Evolutionary conservation across 1,284 basidiomycete genomes (phyloP).

Genomic region (Cryptococcus hybrid): DNA sequence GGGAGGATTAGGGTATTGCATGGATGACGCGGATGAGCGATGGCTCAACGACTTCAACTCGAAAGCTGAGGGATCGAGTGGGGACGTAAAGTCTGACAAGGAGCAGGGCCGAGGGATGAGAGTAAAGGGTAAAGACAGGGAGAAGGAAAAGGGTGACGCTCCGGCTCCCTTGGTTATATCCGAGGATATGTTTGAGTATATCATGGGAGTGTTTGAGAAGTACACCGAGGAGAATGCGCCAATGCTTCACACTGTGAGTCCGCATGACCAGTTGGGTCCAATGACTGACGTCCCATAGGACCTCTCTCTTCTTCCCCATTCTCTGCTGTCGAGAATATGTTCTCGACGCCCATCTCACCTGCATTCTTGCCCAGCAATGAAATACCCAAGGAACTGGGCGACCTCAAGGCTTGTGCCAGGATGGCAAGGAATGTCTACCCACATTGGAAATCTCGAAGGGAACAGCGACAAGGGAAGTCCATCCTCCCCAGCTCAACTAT

Average conservation of each 20-base stretch:
- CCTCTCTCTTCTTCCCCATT: slow-evolving; percentile 64
- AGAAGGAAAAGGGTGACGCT: slow-evolving; percentile 55
- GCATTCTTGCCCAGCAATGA: slow-evolving; percentile 63
- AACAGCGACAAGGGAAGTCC: slow-evolving; percentile 68
- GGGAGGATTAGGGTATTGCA: slow-evolving; percentile 64
- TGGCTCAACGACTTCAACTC: slow-evolving; percentile 94
- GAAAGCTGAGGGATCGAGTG: slow-evolving; percentile 76
- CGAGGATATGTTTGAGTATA: slow-evolving; percentile 90
- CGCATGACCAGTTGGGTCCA: not conserved
- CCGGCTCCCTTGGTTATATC: slow-evolving; percentile 58
- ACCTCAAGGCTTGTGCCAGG: slow-evolving; percentile 58
- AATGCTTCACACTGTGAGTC: slow-evolving; percentile 77
- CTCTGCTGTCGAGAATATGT: slow-evolving; percentile 71
- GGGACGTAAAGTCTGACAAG: slow-evolving; percentile 53
- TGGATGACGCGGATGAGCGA: slow-evolving; percentile 94
- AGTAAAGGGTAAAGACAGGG: slow-evolving; percentile 50
- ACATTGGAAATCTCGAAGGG: slow-evolving; percentile 75
- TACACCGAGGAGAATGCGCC: slow-evolving; percentile 85
- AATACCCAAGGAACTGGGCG: slow-evolving; percentile 63
- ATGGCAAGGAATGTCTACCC: slow-evolving; percentile 70
- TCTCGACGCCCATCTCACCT: slow-evolving; percentile 59
- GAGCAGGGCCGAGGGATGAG: slow-evolving; percentile 43
- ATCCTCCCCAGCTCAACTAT: slow-evolving; percentile 68
- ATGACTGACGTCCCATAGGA: slow-evolving; percentile 40
- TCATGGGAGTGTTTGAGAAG: slow-evolving; percentile 94